These are phyloP conservation scores for Pycnococcus provasolii DNA, from an alignment of 139 green algal species.

Conservation along the genomic window DNA sequence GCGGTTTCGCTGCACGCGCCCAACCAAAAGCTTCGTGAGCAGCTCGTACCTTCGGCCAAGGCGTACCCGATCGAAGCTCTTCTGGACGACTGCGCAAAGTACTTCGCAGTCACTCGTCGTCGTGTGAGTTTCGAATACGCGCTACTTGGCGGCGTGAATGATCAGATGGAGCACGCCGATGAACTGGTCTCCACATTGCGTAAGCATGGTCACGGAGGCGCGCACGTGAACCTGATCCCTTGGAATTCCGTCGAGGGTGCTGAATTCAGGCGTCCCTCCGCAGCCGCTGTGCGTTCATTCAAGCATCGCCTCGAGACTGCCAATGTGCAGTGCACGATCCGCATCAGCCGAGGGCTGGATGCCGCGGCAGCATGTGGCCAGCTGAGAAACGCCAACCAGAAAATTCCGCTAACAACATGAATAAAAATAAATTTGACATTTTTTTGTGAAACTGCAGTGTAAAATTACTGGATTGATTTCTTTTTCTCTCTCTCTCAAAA, in stretches of 20 bases:
- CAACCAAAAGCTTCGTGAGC: constrained; percentile 59
- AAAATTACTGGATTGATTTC: neutral
- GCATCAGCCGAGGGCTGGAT: constrained; percentile 57
- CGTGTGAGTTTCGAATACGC: constrained; percentile 96
- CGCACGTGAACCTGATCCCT: constrained; percentile 91
- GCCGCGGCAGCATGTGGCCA: constrained; percentile 91
- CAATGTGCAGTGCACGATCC: constrained; percentile 24
- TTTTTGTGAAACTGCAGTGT: neutral
- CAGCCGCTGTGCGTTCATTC: constrained; percentile 22
- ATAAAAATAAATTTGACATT: neutral
- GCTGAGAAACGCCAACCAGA: constrained; percentile 84
- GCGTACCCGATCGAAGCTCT: constrained; percentile 77
- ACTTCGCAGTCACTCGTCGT: constrained; percentile 61
- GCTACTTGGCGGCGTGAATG: constrained; percentile 57
- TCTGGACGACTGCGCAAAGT: constrained; percentile 58
- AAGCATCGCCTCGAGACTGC: constrained; percentile 45
- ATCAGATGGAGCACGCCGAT: constrained; percentile 45
- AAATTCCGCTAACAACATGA: constrained; percentile 45
- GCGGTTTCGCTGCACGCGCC: constrained; percentile 61
- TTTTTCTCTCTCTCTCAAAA: neutral
- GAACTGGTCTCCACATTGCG: constrained; percentile 66
- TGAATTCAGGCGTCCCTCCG: constrained; percentile 58
- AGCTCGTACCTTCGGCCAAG: constrained; percentile 42
- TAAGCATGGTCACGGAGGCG: constrained; percentile 38
- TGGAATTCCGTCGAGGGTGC: constrained; percentile 86